phyloP scores from a whole-genome alignment of 306 rosid species.

The Cucumis hystrix region DNA sequence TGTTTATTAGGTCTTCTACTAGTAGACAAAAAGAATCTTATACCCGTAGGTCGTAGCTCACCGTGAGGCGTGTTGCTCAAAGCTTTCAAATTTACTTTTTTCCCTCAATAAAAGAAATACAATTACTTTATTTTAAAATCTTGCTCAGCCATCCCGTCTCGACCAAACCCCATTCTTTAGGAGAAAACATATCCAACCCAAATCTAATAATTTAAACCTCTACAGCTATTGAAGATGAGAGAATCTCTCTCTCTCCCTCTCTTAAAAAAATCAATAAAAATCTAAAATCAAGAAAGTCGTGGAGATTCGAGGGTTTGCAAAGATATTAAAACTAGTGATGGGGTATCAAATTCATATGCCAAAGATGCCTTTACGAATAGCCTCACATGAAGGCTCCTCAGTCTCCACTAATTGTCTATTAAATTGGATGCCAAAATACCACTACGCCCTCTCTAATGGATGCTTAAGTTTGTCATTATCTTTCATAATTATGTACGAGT shows the following conservation, averaged over 20 bases:
- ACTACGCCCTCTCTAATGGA: not conserved
- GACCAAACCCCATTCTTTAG: constrained; percentile 25
- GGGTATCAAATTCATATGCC: constrained; percentile 22
- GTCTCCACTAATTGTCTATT: not conserved
- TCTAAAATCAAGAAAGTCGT: constrained; percentile 5
- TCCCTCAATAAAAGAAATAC: not conserved
- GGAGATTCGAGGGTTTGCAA: constrained; percentile 15
- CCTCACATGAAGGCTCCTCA: constrained; percentile 5
- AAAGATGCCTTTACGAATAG: constrained; percentile 15
- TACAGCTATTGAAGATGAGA: constrained; percentile 3
- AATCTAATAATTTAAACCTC: not conserved
- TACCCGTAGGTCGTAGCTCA: constrained; percentile 4
- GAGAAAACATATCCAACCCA: constrained; percentile 17
- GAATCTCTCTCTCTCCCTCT: constrained; percentile 8
- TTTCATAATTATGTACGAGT: not conserved
- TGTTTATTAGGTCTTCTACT: constrained; percentile 15
- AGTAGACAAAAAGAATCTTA: constrained; percentile 12
- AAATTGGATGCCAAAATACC: not conserved
- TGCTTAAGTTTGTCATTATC: not conserved
- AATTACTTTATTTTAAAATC: not conserved
- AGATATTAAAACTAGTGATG: constrained; percentile 16
- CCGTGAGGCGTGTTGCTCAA: not conserved
- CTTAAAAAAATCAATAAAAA: not conserved
- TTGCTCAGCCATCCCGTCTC: constrained; percentile 14
- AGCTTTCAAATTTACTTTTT: not conserved